phyloP scores from a whole-genome alignment of 139 green algal genomes.

The Closterium sp. region DNA sequence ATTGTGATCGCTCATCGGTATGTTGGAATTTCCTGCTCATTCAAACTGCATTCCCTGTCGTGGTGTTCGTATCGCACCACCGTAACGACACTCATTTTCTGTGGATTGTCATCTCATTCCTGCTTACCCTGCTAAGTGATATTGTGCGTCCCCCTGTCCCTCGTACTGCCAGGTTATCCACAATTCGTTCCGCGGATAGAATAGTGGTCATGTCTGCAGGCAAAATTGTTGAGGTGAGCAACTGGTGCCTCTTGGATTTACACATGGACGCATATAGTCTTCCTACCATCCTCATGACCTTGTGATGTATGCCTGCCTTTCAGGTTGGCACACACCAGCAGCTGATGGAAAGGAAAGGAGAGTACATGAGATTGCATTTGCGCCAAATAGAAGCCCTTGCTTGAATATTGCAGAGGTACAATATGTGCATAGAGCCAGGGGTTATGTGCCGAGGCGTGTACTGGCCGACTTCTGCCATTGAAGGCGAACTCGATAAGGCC shows the following conservation, averaged over 20 bases:
- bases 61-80: background rate
- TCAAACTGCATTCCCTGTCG: background rate
- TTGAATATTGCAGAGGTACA: no score
- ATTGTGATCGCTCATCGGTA: slow-evolving; percentile 83
- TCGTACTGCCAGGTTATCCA: slow-evolving; percentile 61
- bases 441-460: no score
- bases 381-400: background rate
- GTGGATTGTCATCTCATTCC: no score
- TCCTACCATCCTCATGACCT: no score
- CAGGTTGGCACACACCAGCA: slow-evolving; percentile 61
- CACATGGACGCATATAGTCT: no score
- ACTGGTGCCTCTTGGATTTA: no score
- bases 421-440: no score
- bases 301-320: background rate
- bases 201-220: slow-evolving; percentile 73
- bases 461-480: no score
- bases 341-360: slow-evolving; percentile 17
- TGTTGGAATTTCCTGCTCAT: background rate
- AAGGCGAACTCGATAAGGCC: no score
- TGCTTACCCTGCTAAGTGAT: no score
- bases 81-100: no score
- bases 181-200: slow-evolving; percentile 72
- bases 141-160: background rate
- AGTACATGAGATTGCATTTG: background rate
- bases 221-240: slow-evolving; percentile 49